Percentiles rank a stretch among this genome's conserved stretches.
Conservation (phyloP, 257 asterid species). For the Solanum pinnatisectum region DNA sequence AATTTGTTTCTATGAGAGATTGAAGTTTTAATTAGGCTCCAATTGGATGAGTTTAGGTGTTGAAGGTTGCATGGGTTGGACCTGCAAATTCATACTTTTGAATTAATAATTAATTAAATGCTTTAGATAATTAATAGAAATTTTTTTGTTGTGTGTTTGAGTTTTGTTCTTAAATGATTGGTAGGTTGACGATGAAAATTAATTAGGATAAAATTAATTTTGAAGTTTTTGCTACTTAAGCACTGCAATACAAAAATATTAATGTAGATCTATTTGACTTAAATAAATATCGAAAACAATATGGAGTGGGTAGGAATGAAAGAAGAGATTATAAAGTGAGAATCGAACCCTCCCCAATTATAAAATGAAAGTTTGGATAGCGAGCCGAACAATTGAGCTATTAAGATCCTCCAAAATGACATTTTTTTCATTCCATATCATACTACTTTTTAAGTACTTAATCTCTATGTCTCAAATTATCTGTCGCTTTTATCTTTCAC, state of each 20-base stretch:
- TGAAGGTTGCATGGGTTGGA: not conserved
- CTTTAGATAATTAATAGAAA: not conserved
- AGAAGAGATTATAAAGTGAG: too few species aligned
- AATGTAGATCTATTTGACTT: not conserved
- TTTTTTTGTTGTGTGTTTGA: not conserved
- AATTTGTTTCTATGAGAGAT: not conserved
- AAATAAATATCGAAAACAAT: not conserved
- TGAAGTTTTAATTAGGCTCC: not conserved
- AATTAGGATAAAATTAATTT: not conserved
- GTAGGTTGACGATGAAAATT: not conserved
- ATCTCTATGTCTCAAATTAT: too few species aligned
- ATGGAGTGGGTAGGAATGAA: not conserved
- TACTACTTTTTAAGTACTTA: not conserved
- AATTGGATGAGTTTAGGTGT: not conserved
- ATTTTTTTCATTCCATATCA: not conserved
- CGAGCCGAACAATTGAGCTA: not conserved
- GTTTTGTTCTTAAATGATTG: not conserved
- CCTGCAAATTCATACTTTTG: not conserved
- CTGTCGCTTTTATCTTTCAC: not conserved
- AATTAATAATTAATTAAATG: not conserved
- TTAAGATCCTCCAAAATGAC: not conserved
- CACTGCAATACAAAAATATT: not conserved
- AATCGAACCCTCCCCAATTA: too few species aligned
- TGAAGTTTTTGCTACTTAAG: not conserved
- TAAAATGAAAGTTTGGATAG: not conserved